These are phyloP conservation scores for Gyrodon lividus DNA, from an alignment of 768 basidiomycete species.

Conservation along the genomic window DNA sequence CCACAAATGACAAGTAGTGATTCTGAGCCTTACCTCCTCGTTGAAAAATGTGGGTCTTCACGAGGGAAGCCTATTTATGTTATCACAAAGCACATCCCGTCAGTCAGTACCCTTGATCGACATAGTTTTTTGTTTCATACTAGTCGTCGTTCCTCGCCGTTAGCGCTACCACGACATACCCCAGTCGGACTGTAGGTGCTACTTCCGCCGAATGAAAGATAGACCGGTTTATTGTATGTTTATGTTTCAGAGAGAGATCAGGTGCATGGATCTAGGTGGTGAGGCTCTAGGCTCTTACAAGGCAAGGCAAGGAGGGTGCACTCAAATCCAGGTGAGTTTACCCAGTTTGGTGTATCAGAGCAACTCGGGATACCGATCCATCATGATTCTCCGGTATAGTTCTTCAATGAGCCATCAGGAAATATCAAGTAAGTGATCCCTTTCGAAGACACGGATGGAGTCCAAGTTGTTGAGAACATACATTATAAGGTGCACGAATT, in stretches of 20 bases:
- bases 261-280: slow-evolving; percentile 43
- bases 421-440: slow-evolving; percentile 35
- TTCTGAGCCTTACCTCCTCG: slow-evolving; percentile 37
- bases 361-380: slow-evolving; percentile 1
- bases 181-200: slow-evolving; percentile 32
- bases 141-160: not conserved
- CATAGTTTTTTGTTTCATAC: slow-evolving; percentile 17
- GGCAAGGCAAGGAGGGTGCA: slow-evolving; percentile 39
- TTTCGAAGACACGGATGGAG: not conserved
- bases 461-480: slow-evolving; percentile 13
- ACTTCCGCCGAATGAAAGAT: not conserved
- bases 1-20: slow-evolving; percentile 23
- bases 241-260: slow-evolving; percentile 37
- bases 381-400: slow-evolving; percentile 21
- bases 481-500: slow-evolving; percentile 35
- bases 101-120: slow-evolving; percentile 24
- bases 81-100: slow-evolving; percentile 43
- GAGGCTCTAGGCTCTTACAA: slow-evolving; percentile 42
- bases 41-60: slow-evolving; percentile 42
- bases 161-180: slow-evolving; percentile 34
- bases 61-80: slow-evolving; percentile 43
- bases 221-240: slow-evolving; percentile 11
- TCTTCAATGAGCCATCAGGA: slow-evolving; percentile 38
- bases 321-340: slow-evolving; percentile 39
- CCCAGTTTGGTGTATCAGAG: not conserved